Conservation (phyloP, 2,329 filamentous ascomycete species). For the Colletotrichum tofieldiae region DNA sequence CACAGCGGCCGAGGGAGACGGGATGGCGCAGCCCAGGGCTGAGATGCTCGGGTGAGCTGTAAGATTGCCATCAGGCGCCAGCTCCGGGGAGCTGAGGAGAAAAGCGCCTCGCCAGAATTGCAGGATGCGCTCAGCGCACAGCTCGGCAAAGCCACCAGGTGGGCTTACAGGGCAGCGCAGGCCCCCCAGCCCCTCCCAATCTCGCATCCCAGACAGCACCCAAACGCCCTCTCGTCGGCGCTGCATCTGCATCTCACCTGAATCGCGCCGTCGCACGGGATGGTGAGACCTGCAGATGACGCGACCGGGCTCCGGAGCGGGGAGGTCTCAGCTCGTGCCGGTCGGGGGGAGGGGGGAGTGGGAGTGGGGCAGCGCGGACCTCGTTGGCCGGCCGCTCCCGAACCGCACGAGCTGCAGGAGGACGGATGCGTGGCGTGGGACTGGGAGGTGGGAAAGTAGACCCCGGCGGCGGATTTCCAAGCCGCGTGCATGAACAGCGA, state of each 20-base stretch:
- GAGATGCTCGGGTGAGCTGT: neutral
- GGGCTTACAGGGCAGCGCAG: slow-evolving; percentile 8
- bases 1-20: neutral
- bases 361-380: neutral
- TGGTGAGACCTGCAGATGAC: neutral
- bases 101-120: neutral
- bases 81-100: slow-evolving; percentile 16
- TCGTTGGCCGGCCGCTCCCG: slow-evolving; percentile 13
- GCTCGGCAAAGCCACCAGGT: slow-evolving; percentile 17
- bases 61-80: slow-evolving; percentile 14
- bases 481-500: slow-evolving; percentile 21
- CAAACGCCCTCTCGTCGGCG: neutral
- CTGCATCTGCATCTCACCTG: slow-evolving; percentile 19
- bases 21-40: slow-evolving; percentile 14
- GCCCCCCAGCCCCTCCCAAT: neutral
- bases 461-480: slow-evolving; percentile 17
- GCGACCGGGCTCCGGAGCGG: slow-evolving; percentile 24
- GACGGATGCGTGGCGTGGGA: slow-evolving; percentile 19
- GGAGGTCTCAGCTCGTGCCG: slow-evolving; percentile 4
- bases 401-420: slow-evolving; percentile 17
- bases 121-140: slow-evolving; percentile 11
- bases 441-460: slow-evolving; percentile 9
- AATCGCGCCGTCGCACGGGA: slow-evolving; percentile 25
- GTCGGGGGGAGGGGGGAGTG: neutral
- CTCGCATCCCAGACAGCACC: neutral